Conservation (phyloP, 1,139 yeast genomes). For the Yamadazyma oceani region DNA sequence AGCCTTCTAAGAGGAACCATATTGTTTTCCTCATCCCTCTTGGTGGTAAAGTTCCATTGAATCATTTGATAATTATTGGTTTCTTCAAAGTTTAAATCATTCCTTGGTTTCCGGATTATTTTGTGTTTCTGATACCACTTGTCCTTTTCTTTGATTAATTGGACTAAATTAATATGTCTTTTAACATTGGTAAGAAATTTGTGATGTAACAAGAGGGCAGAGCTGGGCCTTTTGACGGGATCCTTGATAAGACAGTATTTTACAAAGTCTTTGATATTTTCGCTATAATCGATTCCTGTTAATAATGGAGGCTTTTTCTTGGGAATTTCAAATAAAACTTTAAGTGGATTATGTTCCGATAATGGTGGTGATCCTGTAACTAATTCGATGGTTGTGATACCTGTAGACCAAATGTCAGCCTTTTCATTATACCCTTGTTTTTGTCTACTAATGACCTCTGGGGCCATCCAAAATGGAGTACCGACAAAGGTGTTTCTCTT, state of each 20-base stretch:
- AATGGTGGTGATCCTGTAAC: slow-evolving; percentile 74
- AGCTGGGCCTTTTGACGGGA: slow-evolving; percentile 53
- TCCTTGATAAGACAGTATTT: slow-evolving; percentile 58
- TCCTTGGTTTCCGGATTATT: slow-evolving; percentile 10
- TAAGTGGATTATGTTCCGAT: slow-evolving; percentile 69
- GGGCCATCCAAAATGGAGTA: slow-evolving; percentile 95
- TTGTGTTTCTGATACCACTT: slow-evolving; percentile 22
- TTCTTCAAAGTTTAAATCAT: slow-evolving; percentile 10
- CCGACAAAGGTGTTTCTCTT: slow-evolving; percentile 79
- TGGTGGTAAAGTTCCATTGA: slow-evolving; percentile 23
- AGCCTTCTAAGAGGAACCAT: slow-evolving; percentile 3
- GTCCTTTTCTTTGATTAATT: slow-evolving; percentile 17
- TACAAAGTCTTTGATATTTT: slow-evolving; percentile 59
- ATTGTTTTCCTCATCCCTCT: background rate
- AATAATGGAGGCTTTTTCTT: slow-evolving; percentile 65
- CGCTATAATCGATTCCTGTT: slow-evolving; percentile 42
- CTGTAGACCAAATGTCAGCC: slow-evolving; percentile 88
- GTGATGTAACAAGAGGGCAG: slow-evolving; percentile 44
- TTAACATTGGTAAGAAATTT: slow-evolving; percentile 36
- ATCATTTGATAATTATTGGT: slow-evolving; percentile 10
- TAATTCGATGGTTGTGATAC: slow-evolving; percentile 77
- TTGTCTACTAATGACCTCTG: slow-evolving; percentile 63
- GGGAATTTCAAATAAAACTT: slow-evolving; percentile 72
- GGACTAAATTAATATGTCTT: slow-evolving; percentile 11
- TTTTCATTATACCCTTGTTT: slow-evolving; percentile 66